Base-by-base conservation (phyloP, 2,329 filamentous ascomycete species). In the Trichoderma asperellum region DNA sequence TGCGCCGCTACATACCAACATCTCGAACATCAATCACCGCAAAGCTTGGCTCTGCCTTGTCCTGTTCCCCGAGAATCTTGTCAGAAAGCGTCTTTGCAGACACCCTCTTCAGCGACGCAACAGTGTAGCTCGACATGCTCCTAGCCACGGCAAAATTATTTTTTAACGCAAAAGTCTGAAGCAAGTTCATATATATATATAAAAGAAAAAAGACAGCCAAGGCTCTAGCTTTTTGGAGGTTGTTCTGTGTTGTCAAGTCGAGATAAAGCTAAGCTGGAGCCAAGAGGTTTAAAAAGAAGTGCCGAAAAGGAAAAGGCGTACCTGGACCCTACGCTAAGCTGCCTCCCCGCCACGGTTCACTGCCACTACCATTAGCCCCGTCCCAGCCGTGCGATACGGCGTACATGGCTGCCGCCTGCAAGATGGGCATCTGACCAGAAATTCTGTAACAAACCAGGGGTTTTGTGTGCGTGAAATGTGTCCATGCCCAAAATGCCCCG, bases 1-100 rank as follows among this genome's bases (percentile, higher is more conserved):
- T 21, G 56, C 29, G 16, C 14, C 6, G 72, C 29, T 63, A 76
- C 82, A 67, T 80, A 92, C 91, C 91, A 73, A 90, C 89, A 79
- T 97, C 96, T 69, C 96, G 89, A 8, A 98, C 96, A 79, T 98
- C 96, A 70, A 98, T 87, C 47, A 98, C 84, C 11, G 92, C 92
- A 69, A 94, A 85, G 75, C 79, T 81, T 68, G 78, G 81, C 70
- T 82, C 78, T 62, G 76, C 73, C 35, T 76, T 74, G 64, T 82
- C 76, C 43, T 75, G 79, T 74, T 84, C 82, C 16, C 84, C 83
- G 29, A 89, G 84, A 18, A 95, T 85, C 62, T 89, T 83, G 24
- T 87, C 81, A 0, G 91, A 89, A 64, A 97, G 88, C n/a, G 85
- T 81, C 72, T 91, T 84, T 43, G 90, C 89, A 11, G 87, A 86